phyloP scores from a whole-genome alignment of 1,284 basidiomycete genomes.

The Fistulina hepatica region DNA sequence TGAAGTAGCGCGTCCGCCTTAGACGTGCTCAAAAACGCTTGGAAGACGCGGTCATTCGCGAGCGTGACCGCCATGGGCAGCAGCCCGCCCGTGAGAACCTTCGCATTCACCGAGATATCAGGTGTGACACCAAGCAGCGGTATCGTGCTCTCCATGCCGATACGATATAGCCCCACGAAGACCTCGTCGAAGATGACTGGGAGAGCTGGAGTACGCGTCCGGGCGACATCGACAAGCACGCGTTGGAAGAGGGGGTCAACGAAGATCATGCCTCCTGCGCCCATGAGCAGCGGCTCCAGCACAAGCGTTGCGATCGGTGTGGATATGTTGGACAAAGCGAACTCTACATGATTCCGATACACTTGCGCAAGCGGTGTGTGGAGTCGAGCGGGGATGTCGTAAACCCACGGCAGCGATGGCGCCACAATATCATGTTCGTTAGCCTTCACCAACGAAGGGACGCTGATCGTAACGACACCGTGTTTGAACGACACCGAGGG shows the following conservation, averaged over 20 bases:
- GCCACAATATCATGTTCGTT: slow-evolving; percentile 18
- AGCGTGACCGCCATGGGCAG: slow-evolving; percentile 83
- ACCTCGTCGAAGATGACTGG: slow-evolving; percentile 97
- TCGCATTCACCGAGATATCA: slow-evolving; percentile 88
- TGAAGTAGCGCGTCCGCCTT: slow-evolving; percentile 87
- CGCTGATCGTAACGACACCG: slow-evolving; percentile 46
- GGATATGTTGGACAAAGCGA: slow-evolving; percentile 42
- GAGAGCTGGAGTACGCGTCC: slow-evolving; percentile 41
- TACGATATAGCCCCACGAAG: slow-evolving; percentile 83
- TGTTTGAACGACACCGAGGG: slow-evolving; percentile 65
- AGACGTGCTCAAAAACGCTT: slow-evolving; percentile 63
- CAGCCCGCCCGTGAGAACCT: slow-evolving; percentile 89
- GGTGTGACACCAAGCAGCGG: slow-evolving; percentile 63
- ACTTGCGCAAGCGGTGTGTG: slow-evolving; percentile 46
- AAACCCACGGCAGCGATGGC: slow-evolving; percentile 51
- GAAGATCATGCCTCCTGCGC: slow-evolving; percentile 95
- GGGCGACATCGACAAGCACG: slow-evolving; percentile 73
- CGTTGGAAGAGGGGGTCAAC: slow-evolving; percentile 96
- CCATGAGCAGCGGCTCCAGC: slow-evolving; percentile 88
- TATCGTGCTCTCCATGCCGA: slow-evolving; percentile 62
- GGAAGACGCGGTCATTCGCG: slow-evolving; percentile 70
- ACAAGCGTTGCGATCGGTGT: slow-evolving; percentile 63
- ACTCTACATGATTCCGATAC: slow-evolving; percentile 57
- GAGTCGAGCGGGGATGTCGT: slow-evolving; percentile 63
- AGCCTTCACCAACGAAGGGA: slow-evolving; percentile 43